Percentiles rank a stretch among this genome's conserved stretches.
Evolutionary conservation across 2,329 filamentous ascomycete species (phyloP).

Genomic region (Harringtonia aguacate): DNA sequence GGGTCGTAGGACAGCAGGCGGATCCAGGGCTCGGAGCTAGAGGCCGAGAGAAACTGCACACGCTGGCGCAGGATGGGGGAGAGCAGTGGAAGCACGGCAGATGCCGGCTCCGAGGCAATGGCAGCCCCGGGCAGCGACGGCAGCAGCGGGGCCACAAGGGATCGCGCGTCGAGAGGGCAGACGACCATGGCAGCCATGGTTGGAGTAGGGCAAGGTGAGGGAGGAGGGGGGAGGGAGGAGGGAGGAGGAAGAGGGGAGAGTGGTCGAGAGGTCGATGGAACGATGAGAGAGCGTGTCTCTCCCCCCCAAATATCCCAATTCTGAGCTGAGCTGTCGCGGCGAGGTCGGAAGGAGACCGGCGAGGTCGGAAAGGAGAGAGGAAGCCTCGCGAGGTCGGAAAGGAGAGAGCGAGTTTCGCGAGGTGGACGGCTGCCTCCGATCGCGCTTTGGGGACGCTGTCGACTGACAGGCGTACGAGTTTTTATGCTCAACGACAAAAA

Average conservation of each 20-base stretch:
- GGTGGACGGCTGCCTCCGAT: too few species aligned
- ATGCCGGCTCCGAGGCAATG: slow-evolving; percentile 44
- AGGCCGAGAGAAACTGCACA: slow-evolving; percentile 52
- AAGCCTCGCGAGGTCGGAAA: too few species aligned
- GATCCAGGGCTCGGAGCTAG: slow-evolving; percentile 59
- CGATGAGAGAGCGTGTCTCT: background rate
- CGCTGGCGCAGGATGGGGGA: slow-evolving; percentile 57
- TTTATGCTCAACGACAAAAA: too few species aligned
- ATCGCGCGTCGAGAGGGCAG: slow-evolving; percentile 32
- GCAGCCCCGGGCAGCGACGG: slow-evolving; percentile 49
- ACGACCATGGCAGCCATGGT: slow-evolving; percentile 19
- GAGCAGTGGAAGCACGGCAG: slow-evolving; percentile 46
- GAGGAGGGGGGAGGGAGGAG: background rate
- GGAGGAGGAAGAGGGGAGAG: background rate
- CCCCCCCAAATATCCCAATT: too few species aligned
- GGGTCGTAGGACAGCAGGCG: slow-evolving; percentile 60
- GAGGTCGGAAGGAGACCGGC: too few species aligned
- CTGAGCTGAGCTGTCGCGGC: too few species aligned
- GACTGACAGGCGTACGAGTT: too few species aligned
- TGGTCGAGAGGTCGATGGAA: background rate
- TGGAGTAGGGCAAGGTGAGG: background rate
- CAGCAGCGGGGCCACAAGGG: slow-evolving; percentile 45
- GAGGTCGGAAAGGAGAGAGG: too few species aligned
- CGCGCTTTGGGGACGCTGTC: too few species aligned
- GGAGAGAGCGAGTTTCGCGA: too few species aligned